Base-by-base conservation (phyloP, 1,284 basidiomycete genomes). In the Paramarasmius palmivorus region DNA sequence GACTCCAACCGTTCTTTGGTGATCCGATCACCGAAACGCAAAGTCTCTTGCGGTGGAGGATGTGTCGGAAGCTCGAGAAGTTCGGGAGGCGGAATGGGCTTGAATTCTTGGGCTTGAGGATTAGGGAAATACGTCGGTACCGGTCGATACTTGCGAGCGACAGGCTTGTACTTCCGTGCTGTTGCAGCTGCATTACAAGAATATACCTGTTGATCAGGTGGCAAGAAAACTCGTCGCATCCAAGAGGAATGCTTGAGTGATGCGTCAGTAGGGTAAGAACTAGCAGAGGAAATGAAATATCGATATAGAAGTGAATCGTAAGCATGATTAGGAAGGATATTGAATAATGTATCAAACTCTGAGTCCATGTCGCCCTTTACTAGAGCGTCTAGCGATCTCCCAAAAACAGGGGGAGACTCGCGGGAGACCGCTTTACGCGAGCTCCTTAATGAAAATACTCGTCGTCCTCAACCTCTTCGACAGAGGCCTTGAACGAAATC, bases 231-330 rank as follows among this genome's bases (percentile, higher is more conserved):
- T 6, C 32, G 29, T 4, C 9, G n/a, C 8, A 49, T 4, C 29
- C 52, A 74, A 76, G 54, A 76, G 73, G 63, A 73, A 74, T 56
- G 58, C 57, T 61, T 29, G 37, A 29, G 20, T 23, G 4, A 2
- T 19, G 17, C 51, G 40, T 41, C 44, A 41, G 52, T n/a, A 36
- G 53, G 3, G 6, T 15, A 36, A 48, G 2, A 9, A 20, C 4
- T 8, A 3, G 35, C 9, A 8, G 46, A 22, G 20, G 47, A 14
- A 19, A 22, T 22, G 10, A 49, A 6, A 36, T 4, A 19, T 34
- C 46, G 34, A 9, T 51, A 51, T 8, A 62, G 44, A 1, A 63
- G 10, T n/a, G 49, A 40, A 26, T 66, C 60, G 42, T 58, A 64
- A 0, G 42, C 41, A 4, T 57, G 32, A 23, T 57, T 56, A 12